Evolutionary conservation across 2,329 filamentous ascomycete species (phyloP), one percentile per base, ranked within the genome.

Genomic region (Didymellaceae sp.): DNA sequence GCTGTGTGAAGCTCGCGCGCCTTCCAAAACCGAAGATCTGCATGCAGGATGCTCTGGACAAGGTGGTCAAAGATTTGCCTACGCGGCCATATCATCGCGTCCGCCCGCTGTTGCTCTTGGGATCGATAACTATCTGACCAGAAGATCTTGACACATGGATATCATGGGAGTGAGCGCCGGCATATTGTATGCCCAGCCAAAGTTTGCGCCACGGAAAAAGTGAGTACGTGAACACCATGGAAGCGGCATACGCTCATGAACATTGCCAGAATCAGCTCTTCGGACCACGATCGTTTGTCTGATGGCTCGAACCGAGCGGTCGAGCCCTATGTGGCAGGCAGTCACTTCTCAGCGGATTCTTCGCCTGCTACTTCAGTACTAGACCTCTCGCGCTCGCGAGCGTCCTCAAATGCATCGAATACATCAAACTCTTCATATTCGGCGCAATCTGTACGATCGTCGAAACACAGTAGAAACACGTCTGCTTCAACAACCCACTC

Each of bases 271-370:
- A 46, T 33, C 26, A 17, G 17, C 11, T 16, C 20, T 20, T 25
- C 34, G 17, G 14, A 22, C 8, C 26, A 20, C 2, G 2, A 3
- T 7, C 21, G 17, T 9, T 39, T 4, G 1, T 24, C 33, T 17
- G 41, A 14, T 18, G 16, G n/a, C 20, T 14, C 41, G 20, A 22
- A 33, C 10, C 18, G n/a, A 14, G 38, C 28, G n/a, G 9, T 9
- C 10, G 41, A 30, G 8, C 32, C 34, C 13, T 48, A 54, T 34
- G 14, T 45, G 20, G 44, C 50, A 8, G 43, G 50, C 22, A 53
- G 50, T 24, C 50, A 53, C 18, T 53, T 53, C 18, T 53, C 50
- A 26, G 50, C 50, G 8, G 43, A 53, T 20, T 53, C 50, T 6
- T 53, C 50, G 18, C 50, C 50, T 28, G 50, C 50, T 16, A 53